Evolutionary conservation across 352 stramenopile species (phyloP), one percentile per base, ranked within the genome.

Genomic region (Phytopythium ostracodes): DNA sequence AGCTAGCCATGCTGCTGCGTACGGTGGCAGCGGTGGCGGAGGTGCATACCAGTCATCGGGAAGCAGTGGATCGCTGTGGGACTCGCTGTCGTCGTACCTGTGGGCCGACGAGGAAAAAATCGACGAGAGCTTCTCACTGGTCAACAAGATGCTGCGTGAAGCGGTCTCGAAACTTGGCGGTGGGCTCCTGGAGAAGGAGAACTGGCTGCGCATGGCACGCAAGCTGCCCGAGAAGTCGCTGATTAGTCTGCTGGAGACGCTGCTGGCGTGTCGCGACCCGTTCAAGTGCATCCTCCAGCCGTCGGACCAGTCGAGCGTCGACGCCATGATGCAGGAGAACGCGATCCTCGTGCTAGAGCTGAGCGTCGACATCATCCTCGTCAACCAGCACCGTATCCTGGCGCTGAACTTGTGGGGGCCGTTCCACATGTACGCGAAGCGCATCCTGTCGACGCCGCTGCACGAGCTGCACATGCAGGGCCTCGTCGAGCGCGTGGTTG

Each of bases 251-350:
- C 55, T 96, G 4, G 81, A 94, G 59, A 92, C 82, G 24, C 63
- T 96, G 35, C 71, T 96, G 18, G 77, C 83, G 5, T 91, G 79
- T 35, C 76, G 81, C 9, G 84, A 93, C 46, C 81, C 82, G 33
- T 92, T 91, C 63, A 92, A 95, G 63, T 82, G 84, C 59, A 79
- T 92, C 33, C 61, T 92, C 57, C 71, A 81, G 55, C 68, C 77
- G 18, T 81, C 77, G 4, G 64, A 77, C 59, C 51, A 65, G 5
- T 68, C 66, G 4, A 76, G 76, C 17, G 71, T 88, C 5, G 83
- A 94, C 58, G 79, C 80, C 10, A 95, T 95, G 87, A 89, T 92
- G 77, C 87, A 95, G 62, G 87, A 95, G 56, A 93, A 96, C 24
- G 87, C 87, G 12, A 96, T 96, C 38, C 64, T 96, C n/a, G 84